Conservation (phyloP, 2,329 filamentous ascomycete species). For the Tricladium varicosporioides region DNA sequence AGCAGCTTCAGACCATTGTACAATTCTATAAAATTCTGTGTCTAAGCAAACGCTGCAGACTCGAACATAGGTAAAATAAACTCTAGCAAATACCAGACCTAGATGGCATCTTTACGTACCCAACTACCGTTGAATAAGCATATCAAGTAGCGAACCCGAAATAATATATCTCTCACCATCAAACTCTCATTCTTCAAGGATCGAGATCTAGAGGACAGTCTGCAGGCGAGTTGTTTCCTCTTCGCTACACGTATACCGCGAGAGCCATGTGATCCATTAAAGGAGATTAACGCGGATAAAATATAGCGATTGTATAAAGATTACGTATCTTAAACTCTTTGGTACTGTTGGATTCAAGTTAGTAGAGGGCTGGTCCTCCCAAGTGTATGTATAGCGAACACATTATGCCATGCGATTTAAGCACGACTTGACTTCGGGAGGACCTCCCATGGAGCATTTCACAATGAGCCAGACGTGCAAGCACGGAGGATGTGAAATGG, state of each 20-base stretch:
- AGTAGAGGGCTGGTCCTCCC: constrained; percentile 28
- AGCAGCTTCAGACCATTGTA: too few relatives aligned
- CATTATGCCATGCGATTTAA: constrained; percentile 15
- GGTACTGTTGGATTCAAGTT: constrained; percentile 20
- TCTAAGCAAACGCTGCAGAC: too few relatives aligned
- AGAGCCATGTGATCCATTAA: constrained; percentile 60
- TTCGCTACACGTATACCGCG: constrained; percentile 95
- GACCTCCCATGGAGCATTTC: constrained; percentile 74
- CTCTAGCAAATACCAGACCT: neutral
- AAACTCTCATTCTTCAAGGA: constrained; percentile 72
- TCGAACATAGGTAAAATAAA: neutral
- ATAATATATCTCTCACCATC: constrained; percentile 74
- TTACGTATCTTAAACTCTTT: constrained; percentile 11
- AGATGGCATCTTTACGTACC: neutral
- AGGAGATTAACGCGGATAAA: constrained; percentile 83
- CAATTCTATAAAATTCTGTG: too few relatives aligned
- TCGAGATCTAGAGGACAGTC: constrained; percentile 65
- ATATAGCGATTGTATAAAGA: constrained; percentile 58
- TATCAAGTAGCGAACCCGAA: neutral
- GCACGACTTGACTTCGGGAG: constrained; percentile 56
- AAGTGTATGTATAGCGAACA: constrained; percentile 34
- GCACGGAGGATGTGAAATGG: constrained; percentile 61
- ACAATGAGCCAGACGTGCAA: constrained; percentile 45
- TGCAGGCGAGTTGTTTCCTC: constrained; percentile 76
- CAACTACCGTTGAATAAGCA: neutral